phyloP scores from a whole-genome alignment of 352 stramenopile genomes.

The Lagenidium giganteum region DNA sequence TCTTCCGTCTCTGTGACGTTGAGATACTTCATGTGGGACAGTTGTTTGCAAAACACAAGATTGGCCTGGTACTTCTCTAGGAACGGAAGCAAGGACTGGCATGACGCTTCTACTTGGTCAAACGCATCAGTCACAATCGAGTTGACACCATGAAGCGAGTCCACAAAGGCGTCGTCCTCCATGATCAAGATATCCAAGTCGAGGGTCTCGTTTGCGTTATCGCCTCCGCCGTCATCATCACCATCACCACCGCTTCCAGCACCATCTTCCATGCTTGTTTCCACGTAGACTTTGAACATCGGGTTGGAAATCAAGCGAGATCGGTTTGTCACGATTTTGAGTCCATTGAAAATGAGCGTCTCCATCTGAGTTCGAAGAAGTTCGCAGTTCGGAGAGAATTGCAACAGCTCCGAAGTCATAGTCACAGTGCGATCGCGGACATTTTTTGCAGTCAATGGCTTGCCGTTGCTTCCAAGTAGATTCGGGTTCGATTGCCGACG shows the following conservation, averaged over 20 bases:
- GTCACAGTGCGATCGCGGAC: too few species aligned
- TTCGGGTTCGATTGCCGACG: background rate
- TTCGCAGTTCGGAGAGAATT: conserved; percentile 49
- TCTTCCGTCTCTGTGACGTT: conserved; percentile 39
- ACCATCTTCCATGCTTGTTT: conserved; percentile 44
- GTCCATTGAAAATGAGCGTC: conserved; percentile 58
- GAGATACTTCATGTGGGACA: conserved; percentile 23
- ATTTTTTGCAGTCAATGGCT: too few species aligned
- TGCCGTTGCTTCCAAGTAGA: too few species aligned
- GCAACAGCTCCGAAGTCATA: conserved; percentile 28
- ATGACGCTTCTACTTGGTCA: conserved; percentile 43
- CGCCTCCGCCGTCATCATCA: conserved; percentile 11
- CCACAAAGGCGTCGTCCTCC: conserved; percentile 55
- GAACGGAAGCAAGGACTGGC: conserved; percentile 59
- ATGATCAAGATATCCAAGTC: conserved; percentile 80
- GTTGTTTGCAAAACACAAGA: conserved; percentile 34
- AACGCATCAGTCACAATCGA: conserved; percentile 50
- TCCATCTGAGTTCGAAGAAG: conserved; percentile 61
- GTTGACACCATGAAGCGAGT: conserved; percentile 49
- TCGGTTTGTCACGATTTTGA: conserved; percentile 60
- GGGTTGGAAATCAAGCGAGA: conserved; percentile 52
- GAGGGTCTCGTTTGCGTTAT: conserved; percentile 41
- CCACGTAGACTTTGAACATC: conserved; percentile 67
- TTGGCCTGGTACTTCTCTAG: conserved; percentile 77
- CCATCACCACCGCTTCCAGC: conserved; percentile 24